A percentile compares a stretch with the other conserved stretches of the same genome.
Conservation (phyloP, 164 flowering plant species). For the Houttuynia cordata region DNA sequence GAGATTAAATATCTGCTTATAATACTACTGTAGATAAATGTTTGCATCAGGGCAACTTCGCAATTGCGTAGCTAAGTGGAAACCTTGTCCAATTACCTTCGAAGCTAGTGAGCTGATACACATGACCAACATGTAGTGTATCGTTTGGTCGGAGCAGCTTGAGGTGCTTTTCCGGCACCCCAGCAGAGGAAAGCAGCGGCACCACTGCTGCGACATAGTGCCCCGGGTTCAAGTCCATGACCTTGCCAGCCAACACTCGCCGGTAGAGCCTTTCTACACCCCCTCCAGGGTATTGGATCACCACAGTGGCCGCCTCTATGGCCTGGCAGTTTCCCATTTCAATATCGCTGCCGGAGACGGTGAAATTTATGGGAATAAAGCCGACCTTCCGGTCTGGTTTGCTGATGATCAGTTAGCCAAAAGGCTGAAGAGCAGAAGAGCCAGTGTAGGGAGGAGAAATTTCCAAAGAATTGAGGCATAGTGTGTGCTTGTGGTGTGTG, state of each 20-base stretch:
- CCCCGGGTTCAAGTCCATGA: conserved; percentile 75
- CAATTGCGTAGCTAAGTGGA: no score
- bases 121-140: conserved; percentile 69
- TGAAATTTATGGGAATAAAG: no score
- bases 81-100: no score
- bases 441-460: background rate
- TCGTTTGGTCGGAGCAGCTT: conserved; percentile 80
- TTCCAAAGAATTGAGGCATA: no score
- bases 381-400: no score
- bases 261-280: conserved; percentile 54
- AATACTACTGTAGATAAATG: no score
- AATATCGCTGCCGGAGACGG: no score
- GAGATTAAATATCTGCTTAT: no score
- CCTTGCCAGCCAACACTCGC: conserved; percentile 54
- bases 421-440: background rate
- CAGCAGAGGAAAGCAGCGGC: conserved; percentile 6
- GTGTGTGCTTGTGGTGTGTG: no score
- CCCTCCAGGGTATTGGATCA: conserved; percentile 66
- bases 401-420: conserved; percentile 6
- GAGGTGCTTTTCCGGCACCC: conserved; percentile 46
- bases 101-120: conserved; percentile 63
- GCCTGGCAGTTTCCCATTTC: conserved; percentile 93
- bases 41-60: no score
- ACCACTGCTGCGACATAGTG: conserved; percentile 78
- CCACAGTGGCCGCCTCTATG: conserved; percentile 58